A percentile compares a stretch with the other conserved stretches of the same genome.
Evolutionary conservation across 345 rosid genomes (phyloP).

Genomic region (Jatropha curcas): DNA sequence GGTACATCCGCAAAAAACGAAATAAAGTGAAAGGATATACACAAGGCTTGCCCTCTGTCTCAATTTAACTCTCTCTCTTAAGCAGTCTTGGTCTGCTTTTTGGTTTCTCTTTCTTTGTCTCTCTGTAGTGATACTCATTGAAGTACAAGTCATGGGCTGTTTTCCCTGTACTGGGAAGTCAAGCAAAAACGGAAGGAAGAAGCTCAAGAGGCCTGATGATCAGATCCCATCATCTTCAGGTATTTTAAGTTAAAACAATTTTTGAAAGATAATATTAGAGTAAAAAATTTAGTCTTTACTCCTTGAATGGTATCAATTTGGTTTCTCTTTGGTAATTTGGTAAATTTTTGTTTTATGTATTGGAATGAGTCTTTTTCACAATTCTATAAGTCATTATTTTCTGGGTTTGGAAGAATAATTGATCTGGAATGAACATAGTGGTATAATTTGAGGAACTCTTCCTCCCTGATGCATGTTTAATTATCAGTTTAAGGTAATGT

Average conservation of each 20-base stretch:
- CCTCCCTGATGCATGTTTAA: background rate
- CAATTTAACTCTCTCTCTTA: constrained; percentile 4
- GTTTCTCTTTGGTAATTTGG: background rate
- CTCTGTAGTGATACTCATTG: constrained; percentile 1
- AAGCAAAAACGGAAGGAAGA: constrained; percentile 32
- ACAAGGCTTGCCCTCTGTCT: constrained; percentile 8
- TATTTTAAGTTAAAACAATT: constrained; percentile 10
- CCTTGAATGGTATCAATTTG: background rate
- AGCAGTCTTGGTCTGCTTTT: constrained; percentile 17
- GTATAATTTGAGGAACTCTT: constrained; percentile 14
- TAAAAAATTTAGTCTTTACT: background rate
- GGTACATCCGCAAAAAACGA: constrained; percentile 15
- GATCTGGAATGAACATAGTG: constrained; percentile 29
- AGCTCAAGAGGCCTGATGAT: constrained; percentile 30
- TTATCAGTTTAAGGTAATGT: constrained; percentile 11
- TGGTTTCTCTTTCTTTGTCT: background rate
- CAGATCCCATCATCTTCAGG: constrained; percentile 65
- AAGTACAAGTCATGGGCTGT: constrained; percentile 22
- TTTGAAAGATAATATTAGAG: background rate
- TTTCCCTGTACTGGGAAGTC: constrained; percentile 38
- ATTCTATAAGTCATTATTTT: background rate
- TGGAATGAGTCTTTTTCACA: background rate
- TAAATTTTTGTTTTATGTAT: background rate
- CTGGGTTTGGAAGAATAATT: constrained; percentile 10
- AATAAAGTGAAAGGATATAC: background rate